These are phyloP conservation scores for Thraustochytrium sp. DNA, from an alignment of 352 stramenopile species.

Conservation along the genomic window DNA sequence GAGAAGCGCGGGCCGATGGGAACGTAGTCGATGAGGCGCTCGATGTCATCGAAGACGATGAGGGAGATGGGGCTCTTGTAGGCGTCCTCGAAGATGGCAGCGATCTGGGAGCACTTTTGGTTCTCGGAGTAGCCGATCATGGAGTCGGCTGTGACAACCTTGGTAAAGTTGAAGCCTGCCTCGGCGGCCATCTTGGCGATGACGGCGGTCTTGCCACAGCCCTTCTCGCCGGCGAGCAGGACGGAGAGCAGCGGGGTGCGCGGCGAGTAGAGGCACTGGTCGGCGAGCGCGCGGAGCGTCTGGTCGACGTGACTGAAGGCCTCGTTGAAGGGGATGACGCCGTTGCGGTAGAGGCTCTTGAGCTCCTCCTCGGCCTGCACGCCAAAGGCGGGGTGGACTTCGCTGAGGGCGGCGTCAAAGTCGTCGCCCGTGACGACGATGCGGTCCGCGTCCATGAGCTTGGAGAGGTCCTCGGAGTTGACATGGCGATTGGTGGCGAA, in stretches of 20 bases:
- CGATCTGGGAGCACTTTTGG: conserved; percentile 64
- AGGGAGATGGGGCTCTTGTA: conserved; percentile 96
- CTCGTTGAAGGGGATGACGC: conserved; percentile 89
- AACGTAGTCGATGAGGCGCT: conserved; percentile 96
- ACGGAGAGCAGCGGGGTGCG: conserved; percentile 94
- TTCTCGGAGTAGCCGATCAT: conserved; percentile 91
- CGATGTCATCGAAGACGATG: conserved; percentile 99
- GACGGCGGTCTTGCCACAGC: conserved; percentile 93
- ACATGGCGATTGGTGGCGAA: conserved; percentile 56
- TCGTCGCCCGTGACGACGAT: conserved; percentile 68
- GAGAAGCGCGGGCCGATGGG: conserved; percentile 91
- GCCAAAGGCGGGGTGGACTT: conserved; percentile 96
- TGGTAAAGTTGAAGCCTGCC: conserved; percentile 93
- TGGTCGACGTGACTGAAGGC: conserved; percentile 85
- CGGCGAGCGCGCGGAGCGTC: conserved; percentile 82
- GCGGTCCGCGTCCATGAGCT: conserved; percentile 12
- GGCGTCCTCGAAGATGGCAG: conserved; percentile 83
- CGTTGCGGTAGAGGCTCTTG: conserved; percentile 88
- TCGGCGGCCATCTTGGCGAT: conserved; percentile 90
- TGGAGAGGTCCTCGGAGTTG: conserved; percentile 39
- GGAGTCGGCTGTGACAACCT: conserved; percentile 92
- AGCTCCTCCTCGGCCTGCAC: conserved; percentile 81
- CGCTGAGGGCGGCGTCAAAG: conserved; percentile 86
- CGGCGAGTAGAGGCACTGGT: conserved; percentile 80
- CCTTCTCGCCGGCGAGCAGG: conserved; percentile 86